A percentile compares a stretch with the other conserved stretches of the same genome.
Conservation (phyloP, 2,329 filamentous ascomycete species). For the Penicillium sumatraense region DNA sequence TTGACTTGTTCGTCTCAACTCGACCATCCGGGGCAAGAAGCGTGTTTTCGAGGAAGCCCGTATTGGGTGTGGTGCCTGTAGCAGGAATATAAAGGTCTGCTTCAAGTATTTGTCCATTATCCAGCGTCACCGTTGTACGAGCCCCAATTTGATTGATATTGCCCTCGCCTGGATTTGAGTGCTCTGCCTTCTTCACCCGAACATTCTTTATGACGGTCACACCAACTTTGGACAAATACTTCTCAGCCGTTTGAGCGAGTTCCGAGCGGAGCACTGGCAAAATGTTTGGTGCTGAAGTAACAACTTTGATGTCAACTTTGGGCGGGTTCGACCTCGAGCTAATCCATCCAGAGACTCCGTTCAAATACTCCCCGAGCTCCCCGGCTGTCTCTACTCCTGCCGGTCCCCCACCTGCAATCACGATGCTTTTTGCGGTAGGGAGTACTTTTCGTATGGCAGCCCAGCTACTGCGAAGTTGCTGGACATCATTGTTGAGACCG, state of each 20-base stretch:
- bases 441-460: constrained; percentile 46
- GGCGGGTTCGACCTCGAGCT: constrained; percentile 22
- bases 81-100: constrained; percentile 57
- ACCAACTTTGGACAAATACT: constrained; percentile 49
- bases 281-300: constrained; percentile 46
- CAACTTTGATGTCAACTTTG: constrained; percentile 51
- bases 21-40: constrained; percentile 41
- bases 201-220: constrained; percentile 51
- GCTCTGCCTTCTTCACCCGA: constrained; percentile 13
- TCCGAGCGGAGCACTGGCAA: constrained; percentile 47
- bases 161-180: constrained; percentile 30
- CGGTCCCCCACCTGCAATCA: constrained; percentile 40
- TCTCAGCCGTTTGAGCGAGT: constrained; percentile 49
- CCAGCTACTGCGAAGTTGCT: constrained; percentile 44
- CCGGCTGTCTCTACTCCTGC: constrained; percentile 54
- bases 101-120: constrained; percentile 43
- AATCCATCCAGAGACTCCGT: constrained; percentile 50
- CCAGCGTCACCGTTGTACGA: constrained; percentile 44
- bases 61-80: constrained; percentile 49
- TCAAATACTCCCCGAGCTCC: constrained; percentile 57
- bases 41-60: constrained; percentile 38
- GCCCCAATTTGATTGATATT: constrained; percentile 19
- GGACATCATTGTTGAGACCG: constrained; percentile 42
- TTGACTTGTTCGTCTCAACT: constrained; percentile 40
- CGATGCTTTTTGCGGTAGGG: constrained; percentile 45